Conservation (phyloP, 2,329 filamentous ascomycete genomes). For the Aspergillus sojae region DNA sequence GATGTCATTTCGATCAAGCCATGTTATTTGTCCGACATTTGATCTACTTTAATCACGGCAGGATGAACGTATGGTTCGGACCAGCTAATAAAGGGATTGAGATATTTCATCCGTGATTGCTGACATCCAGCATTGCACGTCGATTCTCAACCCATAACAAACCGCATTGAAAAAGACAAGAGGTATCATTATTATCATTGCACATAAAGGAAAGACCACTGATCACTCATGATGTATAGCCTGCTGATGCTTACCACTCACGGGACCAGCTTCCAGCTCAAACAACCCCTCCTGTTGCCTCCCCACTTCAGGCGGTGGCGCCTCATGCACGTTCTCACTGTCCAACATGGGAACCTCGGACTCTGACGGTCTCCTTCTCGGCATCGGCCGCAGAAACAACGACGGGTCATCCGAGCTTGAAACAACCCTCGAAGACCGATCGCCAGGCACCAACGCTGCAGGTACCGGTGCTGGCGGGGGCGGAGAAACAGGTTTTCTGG, state of each 20-base stretch:
- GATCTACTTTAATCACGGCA: background rate
- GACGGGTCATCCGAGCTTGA: conserved; percentile 5
- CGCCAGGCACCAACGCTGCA: conserved; percentile 14
- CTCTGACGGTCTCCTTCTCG: conserved; percentile 14
- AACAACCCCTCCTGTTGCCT: conserved; percentile 13
- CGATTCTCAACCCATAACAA: background rate
- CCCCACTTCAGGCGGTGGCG: conserved; percentile 8
- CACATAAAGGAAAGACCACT: background rate
- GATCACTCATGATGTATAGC: conserved; percentile 19
- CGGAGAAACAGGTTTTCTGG: conserved; percentile 20
- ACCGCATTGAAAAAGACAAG: background rate
- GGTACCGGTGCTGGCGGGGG: conserved; percentile 10
- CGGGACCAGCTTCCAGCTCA: conserved; percentile 26
- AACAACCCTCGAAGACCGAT: background rate
- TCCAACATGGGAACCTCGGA: conserved; percentile 27
- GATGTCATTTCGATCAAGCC: background rate
- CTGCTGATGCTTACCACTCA: conserved; percentile 20
- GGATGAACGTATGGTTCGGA: background rate
- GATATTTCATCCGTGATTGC: background rate
- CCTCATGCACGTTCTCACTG: conserved; percentile 27
- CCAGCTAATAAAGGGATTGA: background rate
- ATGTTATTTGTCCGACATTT: background rate
- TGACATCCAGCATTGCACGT: background rate
- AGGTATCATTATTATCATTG: conserved; percentile 9
- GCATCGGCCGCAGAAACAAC: conserved; percentile 17